These are phyloP conservation scores for Talaromyces atroroseus DNA, from an alignment of 2,329 filamentous ascomycete species.

Conservation along the genomic window DNA sequence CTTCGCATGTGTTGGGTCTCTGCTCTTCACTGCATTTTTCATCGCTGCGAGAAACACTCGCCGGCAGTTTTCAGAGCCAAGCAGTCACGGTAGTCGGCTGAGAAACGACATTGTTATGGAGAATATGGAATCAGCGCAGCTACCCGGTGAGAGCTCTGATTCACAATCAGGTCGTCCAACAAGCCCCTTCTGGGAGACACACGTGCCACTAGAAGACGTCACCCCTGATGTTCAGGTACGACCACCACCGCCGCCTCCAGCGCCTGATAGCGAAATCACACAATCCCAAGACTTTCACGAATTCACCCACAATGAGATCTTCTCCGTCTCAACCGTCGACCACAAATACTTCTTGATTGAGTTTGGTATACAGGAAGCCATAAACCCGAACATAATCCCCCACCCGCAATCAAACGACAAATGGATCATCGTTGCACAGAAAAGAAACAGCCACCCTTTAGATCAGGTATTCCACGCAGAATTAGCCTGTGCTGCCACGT, in stretches of 20 bases:
- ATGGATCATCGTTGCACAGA: slow-evolving; percentile 3
- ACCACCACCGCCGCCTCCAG: not conserved
- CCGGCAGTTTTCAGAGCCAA: not conserved
- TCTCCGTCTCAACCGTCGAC: not conserved
- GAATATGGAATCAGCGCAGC: not conserved
- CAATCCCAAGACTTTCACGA: not conserved
- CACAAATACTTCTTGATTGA: not conserved
- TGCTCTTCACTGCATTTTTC: not conserved
- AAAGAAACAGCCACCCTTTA: not conserved
- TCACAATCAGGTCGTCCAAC: not conserved
- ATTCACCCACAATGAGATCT: not conserved
- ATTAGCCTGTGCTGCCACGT: not conserved
- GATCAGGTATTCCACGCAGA: not conserved
- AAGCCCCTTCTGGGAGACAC: too few species aligned
- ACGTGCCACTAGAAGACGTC: not conserved
- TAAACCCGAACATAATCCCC: slow-evolving; percentile 1
- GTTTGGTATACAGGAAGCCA: not conserved
- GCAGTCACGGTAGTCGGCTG: not conserved
- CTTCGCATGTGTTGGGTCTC: not conserved
- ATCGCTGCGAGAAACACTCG: not conserved
- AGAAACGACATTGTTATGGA: not conserved
- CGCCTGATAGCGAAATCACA: not conserved
- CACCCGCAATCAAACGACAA: not conserved
- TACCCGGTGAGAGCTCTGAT: not conserved
- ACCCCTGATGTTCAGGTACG: not conserved